Evolutionary conservation across 768 basidiomycete species (phyloP), one percentile per base, ranked within the genome.

Genomic region (Leccinum ochraceum): DNA sequence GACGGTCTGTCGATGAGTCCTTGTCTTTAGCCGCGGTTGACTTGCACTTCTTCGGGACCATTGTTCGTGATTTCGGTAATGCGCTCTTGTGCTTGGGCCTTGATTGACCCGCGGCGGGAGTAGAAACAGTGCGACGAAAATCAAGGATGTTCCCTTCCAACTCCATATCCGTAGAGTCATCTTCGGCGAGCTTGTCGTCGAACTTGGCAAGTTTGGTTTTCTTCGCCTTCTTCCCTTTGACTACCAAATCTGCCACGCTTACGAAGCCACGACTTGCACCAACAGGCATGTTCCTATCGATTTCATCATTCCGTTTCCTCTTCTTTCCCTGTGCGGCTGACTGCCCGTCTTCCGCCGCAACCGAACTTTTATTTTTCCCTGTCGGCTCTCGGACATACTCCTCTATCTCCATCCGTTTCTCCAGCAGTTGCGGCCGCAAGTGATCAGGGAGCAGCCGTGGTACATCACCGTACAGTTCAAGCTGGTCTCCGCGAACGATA

Each of bases 381-480:
- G 69, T 72, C 46, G 80, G 77, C 62, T 82, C 80, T 42, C 86
- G 85, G 34, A 83, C 79, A 65, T 90, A 88, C 63, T 86, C 83
- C 66, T 88, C 84, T 42, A 95, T 90, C 54, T 89, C 88, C 86
- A 97, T 94, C 22, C 77, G 79, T 75, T 88, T 89, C 75, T 95
- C 91, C 36, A 93, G 74, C 65, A 86, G 89, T 61, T 85, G 79
- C 0, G 95, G 95, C 49, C 88, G 87, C 63, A 88, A 75, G 62
- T 91, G 81, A 39, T 82, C 84, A 0, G 96, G 95, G 3, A 98
- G 77, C 11, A 99, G 78, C 0, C 94, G 89, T 60, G 87, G 85
- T 54, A 96, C 92, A 71, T 99, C 97, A n/a, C 82, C 87, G 67
- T 94, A 99, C 10, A 98, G 81, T 72, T 98, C 95, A 34, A 97